Percentiles rank a stretch among this genome's conserved stretches.
Conservation (phyloP, 2,329 filamentous ascomycete genomes). For the Diaporthe longicolla region DNA sequence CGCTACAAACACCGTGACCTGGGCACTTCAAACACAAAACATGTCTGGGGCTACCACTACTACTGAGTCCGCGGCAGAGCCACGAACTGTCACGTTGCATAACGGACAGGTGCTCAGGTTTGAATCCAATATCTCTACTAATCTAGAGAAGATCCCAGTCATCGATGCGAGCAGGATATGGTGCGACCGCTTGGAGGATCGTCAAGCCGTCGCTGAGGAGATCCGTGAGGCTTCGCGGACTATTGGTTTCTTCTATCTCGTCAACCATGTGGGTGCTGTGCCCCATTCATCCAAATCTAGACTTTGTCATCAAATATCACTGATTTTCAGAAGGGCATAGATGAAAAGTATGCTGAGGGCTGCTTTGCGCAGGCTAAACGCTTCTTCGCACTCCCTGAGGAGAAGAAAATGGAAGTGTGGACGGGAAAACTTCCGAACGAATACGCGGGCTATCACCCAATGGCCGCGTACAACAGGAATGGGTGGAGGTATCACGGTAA, state of each 20-base stretch:
- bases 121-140: constrained; percentile 46
- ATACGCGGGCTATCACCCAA: constrained; percentile 53
- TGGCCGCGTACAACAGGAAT: constrained; percentile 57
- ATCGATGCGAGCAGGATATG: constrained; percentile 60
- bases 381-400: constrained; percentile 59
- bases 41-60: constrained; percentile 41
- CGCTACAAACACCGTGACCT: too few species aligned
- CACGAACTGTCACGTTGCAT: constrained; percentile 43
- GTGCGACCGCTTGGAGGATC: constrained; percentile 52
- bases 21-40: background rate
- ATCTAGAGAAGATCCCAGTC: constrained; percentile 54
- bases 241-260: constrained; percentile 62
- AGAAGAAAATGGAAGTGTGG: constrained; percentile 63
- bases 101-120: constrained; percentile 48
- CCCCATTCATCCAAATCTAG: too few species aligned
- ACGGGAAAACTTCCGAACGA: constrained; percentile 55
- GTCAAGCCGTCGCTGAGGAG: constrained; percentile 55
- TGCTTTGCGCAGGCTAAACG: constrained; percentile 56
- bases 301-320: constrained; percentile 21
- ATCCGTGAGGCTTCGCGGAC: constrained; percentile 57
- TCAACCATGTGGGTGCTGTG: constrained; percentile 49
- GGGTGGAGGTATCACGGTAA: constrained; percentile 54
- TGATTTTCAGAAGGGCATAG: constrained; percentile 46
- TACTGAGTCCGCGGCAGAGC: constrained; percentile 13
- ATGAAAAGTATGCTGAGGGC: constrained; percentile 48